Evolutionary conservation across 1,284 basidiomycete genomes (phyloP).

Genomic region (Earliella scabrosa): DNA sequence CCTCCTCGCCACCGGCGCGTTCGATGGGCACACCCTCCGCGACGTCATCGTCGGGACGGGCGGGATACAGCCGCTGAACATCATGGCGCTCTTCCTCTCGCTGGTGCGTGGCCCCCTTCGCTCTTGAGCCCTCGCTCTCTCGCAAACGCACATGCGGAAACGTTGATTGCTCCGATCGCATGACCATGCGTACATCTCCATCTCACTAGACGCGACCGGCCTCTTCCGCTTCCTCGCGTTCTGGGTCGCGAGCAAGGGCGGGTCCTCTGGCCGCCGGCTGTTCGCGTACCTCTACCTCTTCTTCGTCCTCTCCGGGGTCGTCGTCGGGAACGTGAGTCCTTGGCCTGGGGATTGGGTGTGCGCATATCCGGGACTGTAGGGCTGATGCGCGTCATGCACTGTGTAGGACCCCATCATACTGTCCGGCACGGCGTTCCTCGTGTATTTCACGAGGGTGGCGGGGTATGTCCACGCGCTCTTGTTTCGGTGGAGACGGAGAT

Average conservation of each 20-base stretch:
- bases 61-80: constrained; percentile 90
- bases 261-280: constrained; percentile 69
- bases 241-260: constrained; percentile 82
- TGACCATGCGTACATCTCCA: constrained; percentile 85
- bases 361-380: too few relatives aligned
- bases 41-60: constrained; percentile 76
- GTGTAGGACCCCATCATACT: constrained; percentile 82
- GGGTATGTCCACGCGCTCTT: constrained; percentile 31
- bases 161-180: too few relatives aligned
- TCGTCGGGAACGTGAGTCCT: constrained; percentile 77
- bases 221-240: constrained; percentile 88
- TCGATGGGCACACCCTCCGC: constrained; percentile 66
- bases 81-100: constrained; percentile 91
- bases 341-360: too few relatives aligned
- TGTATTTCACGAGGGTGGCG: constrained; percentile 82
- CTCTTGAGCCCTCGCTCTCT: too few relatives aligned
- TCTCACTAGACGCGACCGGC: constrained; percentile 91
- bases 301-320: constrained; percentile 69
- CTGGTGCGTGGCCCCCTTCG: constrained; percentile 50
- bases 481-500: too few relatives aligned
- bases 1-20: constrained; percentile 76
- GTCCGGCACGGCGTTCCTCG: constrained; percentile 87
- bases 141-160: too few relatives aligned
- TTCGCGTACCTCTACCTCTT: constrained; percentile 46
- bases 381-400: too few relatives aligned